Conservation (phyloP, 2,329 filamentous ascomycete species). For the Colletotrichum gigasporum region DNA sequence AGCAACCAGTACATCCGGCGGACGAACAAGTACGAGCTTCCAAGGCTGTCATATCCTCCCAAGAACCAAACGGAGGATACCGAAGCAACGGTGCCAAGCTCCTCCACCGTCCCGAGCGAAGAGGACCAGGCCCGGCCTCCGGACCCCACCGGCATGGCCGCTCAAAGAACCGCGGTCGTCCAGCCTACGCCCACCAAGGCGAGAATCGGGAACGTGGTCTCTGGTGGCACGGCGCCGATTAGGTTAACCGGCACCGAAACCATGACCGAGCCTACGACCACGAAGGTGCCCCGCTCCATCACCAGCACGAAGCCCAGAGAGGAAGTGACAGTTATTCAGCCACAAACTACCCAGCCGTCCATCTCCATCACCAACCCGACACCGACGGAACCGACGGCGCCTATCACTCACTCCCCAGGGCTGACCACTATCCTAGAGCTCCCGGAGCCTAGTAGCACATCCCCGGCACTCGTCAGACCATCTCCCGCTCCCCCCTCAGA, state of each 20-base stretch:
- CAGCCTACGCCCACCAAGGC: too few relatives aligned
- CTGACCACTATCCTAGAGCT: background rate
- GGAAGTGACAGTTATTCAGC: background rate
- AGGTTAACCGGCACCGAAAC: too few relatives aligned
- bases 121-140: too few relatives aligned
- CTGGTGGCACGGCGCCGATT: too few relatives aligned
- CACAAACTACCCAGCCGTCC: background rate
- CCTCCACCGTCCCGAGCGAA: too few relatives aligned
- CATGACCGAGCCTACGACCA: too few relatives aligned
- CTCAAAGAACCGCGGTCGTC: too few relatives aligned
- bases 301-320: background rate
- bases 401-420: background rate
- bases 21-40: background rate
- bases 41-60: slow-evolving; percentile 4
- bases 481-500: too few relatives aligned
- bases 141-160: background rate
- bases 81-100: too few relatives aligned
- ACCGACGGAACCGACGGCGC: background rate
- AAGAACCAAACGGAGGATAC: slow-evolving; percentile 27
- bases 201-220: too few relatives aligned
- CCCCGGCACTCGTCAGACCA: too few relatives aligned
- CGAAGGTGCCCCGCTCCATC: background rate
- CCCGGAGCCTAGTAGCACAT: too few relatives aligned
- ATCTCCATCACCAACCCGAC: background rate
- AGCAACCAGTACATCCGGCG: slow-evolving; percentile 30